Percentiles rank a stretch among this genome's conserved stretches.
Evolutionary conservation across 306 rosid species (phyloP).

Genomic region (Hippophae rhamnoides): DNA sequence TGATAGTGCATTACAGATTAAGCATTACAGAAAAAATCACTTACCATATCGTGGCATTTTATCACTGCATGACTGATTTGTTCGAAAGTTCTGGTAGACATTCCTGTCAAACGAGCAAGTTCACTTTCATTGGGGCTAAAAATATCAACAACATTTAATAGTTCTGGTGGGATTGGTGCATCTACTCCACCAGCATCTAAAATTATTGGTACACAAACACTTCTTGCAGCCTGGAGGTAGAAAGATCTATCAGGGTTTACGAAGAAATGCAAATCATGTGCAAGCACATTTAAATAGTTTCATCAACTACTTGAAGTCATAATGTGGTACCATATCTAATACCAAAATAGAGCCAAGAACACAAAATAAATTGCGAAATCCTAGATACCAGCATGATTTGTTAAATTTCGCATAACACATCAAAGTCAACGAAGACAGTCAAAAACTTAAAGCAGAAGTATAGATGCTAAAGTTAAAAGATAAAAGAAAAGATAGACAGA

Average conservation of each 20-base stretch:
- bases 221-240: constrained; percentile 63
- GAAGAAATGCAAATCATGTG: neutral
- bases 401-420: too few relatives aligned
- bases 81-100: constrained; percentile 59
- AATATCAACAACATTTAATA: constrained; percentile 56
- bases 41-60: constrained; percentile 71
- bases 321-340: neutral
- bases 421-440: too few relatives aligned
- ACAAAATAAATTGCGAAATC: neutral
- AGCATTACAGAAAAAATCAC: constrained; percentile 12
- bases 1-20: too few relatives aligned
- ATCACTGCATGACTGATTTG: constrained; percentile 51
- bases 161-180: constrained; percentile 58
- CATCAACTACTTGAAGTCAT: neutral
- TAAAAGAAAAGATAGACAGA: too few relatives aligned
- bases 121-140: constrained; percentile 88
- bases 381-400: too few relatives aligned
- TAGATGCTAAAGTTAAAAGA: too few relatives aligned
- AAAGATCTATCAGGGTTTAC: constrained; percentile 6
- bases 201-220: constrained; percentile 65
- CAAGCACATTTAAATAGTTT: neutral
- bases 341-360: neutral
- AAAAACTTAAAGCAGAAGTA: too few relatives aligned
- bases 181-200: constrained; percentile 87
- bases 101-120: constrained; percentile 64